Base-by-base conservation (phyloP, 2,329 filamentous ascomycete species). In the Coniochaeta ligniaria region DNA sequence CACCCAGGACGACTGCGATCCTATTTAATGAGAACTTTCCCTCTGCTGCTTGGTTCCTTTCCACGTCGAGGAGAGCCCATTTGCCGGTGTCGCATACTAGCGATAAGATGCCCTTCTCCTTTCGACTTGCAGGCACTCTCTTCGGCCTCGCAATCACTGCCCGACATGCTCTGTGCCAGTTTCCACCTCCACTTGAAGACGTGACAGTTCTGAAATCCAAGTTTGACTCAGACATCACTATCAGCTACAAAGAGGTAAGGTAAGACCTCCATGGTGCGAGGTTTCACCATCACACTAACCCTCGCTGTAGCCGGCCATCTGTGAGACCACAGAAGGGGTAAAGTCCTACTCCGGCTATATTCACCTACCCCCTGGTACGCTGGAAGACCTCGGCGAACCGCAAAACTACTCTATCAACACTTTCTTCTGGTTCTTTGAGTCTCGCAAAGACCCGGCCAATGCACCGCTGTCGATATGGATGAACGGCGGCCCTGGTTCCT, bases 321-420 rank as follows among this genome's bases (percentile, higher is more conserved):
- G 65, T 75, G 82, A 67, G 84, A 87, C 73, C 58, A 79, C 65
- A 70, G 78, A 59, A 75, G 88, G 74, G 76, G 85, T 76, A 81
- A 88, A 73, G 82, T 87, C 74, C 73, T 89, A 85, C 70, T 79
- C 84, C 9, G 87, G 87, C 64, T 87, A 88, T 73, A 81, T 90
- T 59, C 77, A 78, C 62, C 70, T 88, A 59, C 78, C 84, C 22
- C 70, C 82, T 1, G 73, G 70, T 54, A 64, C 69, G 35, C 57
- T 66, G 31, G 70, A 80, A 36, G 72, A 72, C 55, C 63, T 65
- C 8, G 61, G 66, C 60, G 84, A 85, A 64, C 85, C 62, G 78
- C 71, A 74, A 33, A 64, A 74, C 45, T 80, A 80, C 63, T 70
- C 75, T 63, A 83, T 85, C 68, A 85, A 86, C 67, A 84, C 81